Evolutionary conservation across 1,284 basidiomycete genomes (phyloP).

Genomic region (Ustilago tritici): DNA sequence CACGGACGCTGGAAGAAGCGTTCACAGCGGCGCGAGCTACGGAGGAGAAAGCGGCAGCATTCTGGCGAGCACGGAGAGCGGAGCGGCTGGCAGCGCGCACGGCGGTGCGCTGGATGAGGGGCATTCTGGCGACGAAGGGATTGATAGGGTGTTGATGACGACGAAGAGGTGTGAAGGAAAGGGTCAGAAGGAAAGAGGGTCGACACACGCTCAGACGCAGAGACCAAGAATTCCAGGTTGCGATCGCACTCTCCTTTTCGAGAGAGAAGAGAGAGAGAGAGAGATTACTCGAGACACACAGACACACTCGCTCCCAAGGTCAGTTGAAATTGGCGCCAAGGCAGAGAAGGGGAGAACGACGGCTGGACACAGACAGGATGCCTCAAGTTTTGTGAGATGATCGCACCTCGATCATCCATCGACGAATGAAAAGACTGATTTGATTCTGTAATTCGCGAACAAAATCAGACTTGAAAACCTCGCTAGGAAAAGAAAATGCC

Average conservation of each 20-base stretch:
- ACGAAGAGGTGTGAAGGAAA: constrained; percentile 30
- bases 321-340: no score
- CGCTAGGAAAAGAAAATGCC: not conserved
- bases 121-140: constrained; percentile 47
- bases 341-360: no score
- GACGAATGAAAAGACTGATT: not conserved
- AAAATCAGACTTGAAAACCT: not conserved
- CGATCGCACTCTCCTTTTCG: constrained; percentile 18
- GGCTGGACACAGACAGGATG: no score
- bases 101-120: constrained; percentile 61
- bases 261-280: no score
- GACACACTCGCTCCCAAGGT: no score
- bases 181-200: constrained; percentile 12
- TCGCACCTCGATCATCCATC: constrained; percentile 3
- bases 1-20: constrained; percentile 50
- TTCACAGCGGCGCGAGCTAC: constrained; percentile 49
- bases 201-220: not conserved
- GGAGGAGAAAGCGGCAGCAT: constrained; percentile 58
- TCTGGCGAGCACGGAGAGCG: constrained; percentile 60
- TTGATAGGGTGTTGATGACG: constrained; percentile 31
- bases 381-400: no score
- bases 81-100: constrained; percentile 60
- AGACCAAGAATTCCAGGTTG: constrained; percentile 14
- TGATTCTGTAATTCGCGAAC: not conserved
- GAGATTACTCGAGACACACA: not conserved